phyloP scores from a whole-genome alignment of 805 yeast genomes.

The Priceomyces castillae region DNA sequence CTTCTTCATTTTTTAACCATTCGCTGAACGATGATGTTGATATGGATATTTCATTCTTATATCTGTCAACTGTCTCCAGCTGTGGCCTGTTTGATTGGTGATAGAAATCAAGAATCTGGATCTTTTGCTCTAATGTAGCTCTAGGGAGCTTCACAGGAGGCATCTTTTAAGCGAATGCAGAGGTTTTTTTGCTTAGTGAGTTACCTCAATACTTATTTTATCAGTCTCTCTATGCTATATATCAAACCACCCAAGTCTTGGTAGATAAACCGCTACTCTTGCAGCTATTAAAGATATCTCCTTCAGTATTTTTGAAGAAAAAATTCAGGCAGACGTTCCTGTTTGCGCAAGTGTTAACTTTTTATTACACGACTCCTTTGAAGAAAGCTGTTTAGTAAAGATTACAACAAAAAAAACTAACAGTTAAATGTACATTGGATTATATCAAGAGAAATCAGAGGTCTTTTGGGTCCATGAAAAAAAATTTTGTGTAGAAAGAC shows the following conservation, averaged over 20 bases:
- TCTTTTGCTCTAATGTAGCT: slow-evolving; percentile 59
- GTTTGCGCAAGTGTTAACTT: slow-evolving; percentile 11
- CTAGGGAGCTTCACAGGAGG: slow-evolving; percentile 36
- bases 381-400: background rate
- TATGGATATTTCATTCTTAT: slow-evolving; percentile 48
- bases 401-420: background rate
- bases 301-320: slow-evolving; percentile 1
- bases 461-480: background rate
- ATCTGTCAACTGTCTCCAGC: slow-evolving; percentile 55
- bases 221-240: background rate
- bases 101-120: slow-evolving; percentile 51
- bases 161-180: slow-evolving; percentile 8
- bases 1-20: slow-evolving; percentile 56
- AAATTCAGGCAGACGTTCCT: slow-evolving; percentile 8
- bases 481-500: slow-evolving; percentile 1
- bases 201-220: slow-evolving; percentile 1
- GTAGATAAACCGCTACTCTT: background rate
- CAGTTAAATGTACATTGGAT: slow-evolving; percentile 5
- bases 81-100: slow-evolving; percentile 51
- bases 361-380: slow-evolving; percentile 10
- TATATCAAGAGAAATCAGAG: background rate
- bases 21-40: slow-evolving; percentile 61
- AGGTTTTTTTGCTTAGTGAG: background rate
- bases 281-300: slow-evolving; percentile 1
- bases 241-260: background rate